Evolutionary conservation across 2,329 filamentous ascomycete species (phyloP).

Genomic region (Grosmannia huntii): DNA sequence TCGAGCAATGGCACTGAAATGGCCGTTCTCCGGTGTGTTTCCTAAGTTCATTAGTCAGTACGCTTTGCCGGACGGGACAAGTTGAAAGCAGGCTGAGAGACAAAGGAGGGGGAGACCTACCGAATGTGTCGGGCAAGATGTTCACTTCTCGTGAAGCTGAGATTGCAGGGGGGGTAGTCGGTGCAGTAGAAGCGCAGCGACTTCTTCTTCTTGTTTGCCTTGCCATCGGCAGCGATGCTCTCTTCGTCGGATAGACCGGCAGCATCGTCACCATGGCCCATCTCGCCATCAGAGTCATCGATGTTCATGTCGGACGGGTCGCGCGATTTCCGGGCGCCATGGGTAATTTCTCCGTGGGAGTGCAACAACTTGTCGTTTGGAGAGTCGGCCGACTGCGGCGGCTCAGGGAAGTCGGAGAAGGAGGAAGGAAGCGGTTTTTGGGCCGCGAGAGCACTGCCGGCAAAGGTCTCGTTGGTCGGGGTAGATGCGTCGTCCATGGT

Average conservation of each 20-base stretch:
- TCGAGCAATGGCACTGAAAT: slow-evolving; percentile 89
- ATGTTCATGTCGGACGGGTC: slow-evolving; percentile 62
- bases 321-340: slow-evolving; percentile 46
- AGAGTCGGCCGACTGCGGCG: slow-evolving; percentile 19
- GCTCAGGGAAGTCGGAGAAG: slow-evolving; percentile 23
- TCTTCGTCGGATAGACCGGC: slow-evolving; percentile 51
- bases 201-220: slow-evolving; percentile 87
- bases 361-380: slow-evolving; percentile 15
- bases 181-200: slow-evolving; percentile 93
- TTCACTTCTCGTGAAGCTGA: slow-evolving; percentile 93
- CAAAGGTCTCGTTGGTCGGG: slow-evolving; percentile 48
- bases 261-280: slow-evolving; percentile 30
- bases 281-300: slow-evolving; percentile 60
- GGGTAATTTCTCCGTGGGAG: slow-evolving; percentile 36
- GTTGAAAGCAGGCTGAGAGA: background rate
- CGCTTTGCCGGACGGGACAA: background rate
- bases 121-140: slow-evolving; percentile 90
- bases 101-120: slow-evolving; percentile 29
- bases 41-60: slow-evolving; percentile 28
- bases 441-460: slow-evolving; percentile 23
- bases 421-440: slow-evolving; percentile 44
- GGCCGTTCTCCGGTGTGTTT: slow-evolving; percentile 97
- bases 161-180: slow-evolving; percentile 81
- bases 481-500: slow-evolving; percentile 38
- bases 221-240: slow-evolving; percentile 50